phyloP scores from a whole-genome alignment of 306 rosid genomes.

The Rosa chinensis region DNA sequence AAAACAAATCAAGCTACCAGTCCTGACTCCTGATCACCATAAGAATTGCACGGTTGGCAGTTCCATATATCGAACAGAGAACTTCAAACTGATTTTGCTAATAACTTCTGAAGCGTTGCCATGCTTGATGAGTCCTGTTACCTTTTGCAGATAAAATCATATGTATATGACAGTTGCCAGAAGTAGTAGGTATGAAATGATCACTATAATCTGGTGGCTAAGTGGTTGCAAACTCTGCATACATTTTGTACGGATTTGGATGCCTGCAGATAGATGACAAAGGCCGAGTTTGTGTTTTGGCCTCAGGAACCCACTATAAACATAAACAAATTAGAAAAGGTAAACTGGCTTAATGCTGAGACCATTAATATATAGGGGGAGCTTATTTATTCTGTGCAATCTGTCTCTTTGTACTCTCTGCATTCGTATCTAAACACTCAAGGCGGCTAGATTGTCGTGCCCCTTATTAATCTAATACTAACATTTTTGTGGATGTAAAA shows the following conservation, averaged over 20 bases:
- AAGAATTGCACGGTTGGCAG: not conserved
- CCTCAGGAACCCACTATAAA: not conserved
- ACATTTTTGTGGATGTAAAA: not conserved
- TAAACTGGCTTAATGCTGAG: not conserved
- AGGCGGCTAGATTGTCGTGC: not conserved
- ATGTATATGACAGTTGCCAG: not conserved
- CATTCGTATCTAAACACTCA: not conserved
- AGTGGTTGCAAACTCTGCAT: not conserved
- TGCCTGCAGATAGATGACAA: slow-evolving; percentile 22
- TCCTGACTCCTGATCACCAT: not conserved
- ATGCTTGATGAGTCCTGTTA: not conserved
- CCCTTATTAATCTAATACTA: not conserved
- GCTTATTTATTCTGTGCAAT: not conserved
- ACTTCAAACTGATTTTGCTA: not conserved
- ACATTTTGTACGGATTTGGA: not conserved
- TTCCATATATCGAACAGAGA: not conserved
- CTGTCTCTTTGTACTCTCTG: not conserved
- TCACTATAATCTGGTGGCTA: slow-evolving; percentile 18
- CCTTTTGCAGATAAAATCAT: slow-evolving; percentile 12
- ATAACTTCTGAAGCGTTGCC: not conserved
- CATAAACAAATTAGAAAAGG: not conserved
- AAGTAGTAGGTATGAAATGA: slow-evolving; percentile 17
- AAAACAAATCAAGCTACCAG: not conserved
- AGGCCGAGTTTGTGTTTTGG: not conserved
- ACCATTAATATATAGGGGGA: not conserved